Percentiles rank a stretch among this genome's conserved stretches.
Conservation (phyloP, 2,329 filamentous ascomycete genomes). For the Neopestalotiopsis clavispora region DNA sequence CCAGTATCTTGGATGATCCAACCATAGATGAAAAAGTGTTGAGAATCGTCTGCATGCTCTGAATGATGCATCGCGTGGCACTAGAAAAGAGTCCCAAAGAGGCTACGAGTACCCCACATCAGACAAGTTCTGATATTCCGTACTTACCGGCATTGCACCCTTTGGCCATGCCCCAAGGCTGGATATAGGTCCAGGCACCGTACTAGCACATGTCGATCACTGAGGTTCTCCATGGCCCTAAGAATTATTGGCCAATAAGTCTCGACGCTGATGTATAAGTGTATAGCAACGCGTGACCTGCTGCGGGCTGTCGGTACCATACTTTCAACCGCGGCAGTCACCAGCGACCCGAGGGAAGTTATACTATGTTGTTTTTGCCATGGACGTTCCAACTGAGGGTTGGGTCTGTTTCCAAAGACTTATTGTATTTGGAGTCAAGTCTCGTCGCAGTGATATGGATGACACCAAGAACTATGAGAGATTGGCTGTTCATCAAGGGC, state of each 20-base stretch:
- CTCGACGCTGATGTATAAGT: background rate
- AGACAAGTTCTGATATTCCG: background rate
- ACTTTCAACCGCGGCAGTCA: background rate
- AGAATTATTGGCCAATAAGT: background rate
- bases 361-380: background rate
- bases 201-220: background rate
- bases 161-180: background rate
- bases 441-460: too few relatives aligned
- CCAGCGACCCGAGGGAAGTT: background rate
- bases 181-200: background rate
- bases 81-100: background rate
- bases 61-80: background rate
- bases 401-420: background rate
- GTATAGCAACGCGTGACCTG: background rate
- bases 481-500: too few relatives aligned
- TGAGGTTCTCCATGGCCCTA: background rate
- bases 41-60: background rate
- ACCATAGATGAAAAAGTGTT: background rate
- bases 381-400: background rate
- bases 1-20: background rate
- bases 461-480: too few relatives aligned
- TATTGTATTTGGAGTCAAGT: background rate
- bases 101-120: background rate
- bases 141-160: background rate
- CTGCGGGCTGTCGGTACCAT: background rate